phyloP scores from a whole-genome alignment of 176 grass and related monocot genomes.

The Zoysia pacifica region DNA sequence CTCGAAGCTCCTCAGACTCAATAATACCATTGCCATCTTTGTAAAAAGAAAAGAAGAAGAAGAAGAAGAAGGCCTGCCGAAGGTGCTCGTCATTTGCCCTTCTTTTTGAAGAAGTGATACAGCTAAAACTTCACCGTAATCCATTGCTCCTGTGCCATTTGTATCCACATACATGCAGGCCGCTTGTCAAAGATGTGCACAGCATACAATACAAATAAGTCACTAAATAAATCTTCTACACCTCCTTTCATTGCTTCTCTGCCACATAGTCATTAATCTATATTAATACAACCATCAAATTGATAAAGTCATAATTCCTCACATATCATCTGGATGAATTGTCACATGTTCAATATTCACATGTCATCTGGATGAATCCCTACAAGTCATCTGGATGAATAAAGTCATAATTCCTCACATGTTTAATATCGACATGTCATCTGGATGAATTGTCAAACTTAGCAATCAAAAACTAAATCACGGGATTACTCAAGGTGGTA shows the following conservation, averaged over 20 bases:
- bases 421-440: too few relatives aligned
- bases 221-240: neutral
- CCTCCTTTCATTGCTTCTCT: neutral
- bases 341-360: too few relatives aligned
- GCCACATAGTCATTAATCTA: neutral
- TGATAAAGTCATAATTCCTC: neutral
- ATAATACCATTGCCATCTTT: slow-evolving; percentile 96
- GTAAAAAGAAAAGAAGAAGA: too few relatives aligned
- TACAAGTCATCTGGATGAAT: too few relatives aligned
- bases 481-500: neutral
- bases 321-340: too few relatives aligned
- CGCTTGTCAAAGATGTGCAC: slow-evolving; percentile 11
- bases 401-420: too few relatives aligned
- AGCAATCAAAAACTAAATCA: neutral
- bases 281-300: neutral
- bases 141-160: slow-evolving; percentile 81
- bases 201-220: neutral
- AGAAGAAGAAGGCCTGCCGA: slow-evolving; percentile 80
- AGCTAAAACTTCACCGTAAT: slow-evolving; percentile 92
- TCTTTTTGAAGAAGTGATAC: slow-evolving; percentile 94
- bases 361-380: slow-evolving; percentile 21
- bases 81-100: slow-evolving; percentile 99
- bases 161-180: slow-evolving; percentile 75
- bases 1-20: slow-evolving; percentile 83
- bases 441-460: neutral